These are phyloP conservation scores for Claviceps sp. DNA, from an alignment of 2,329 filamentous ascomycete genomes.

Conservation along the genomic window DNA sequence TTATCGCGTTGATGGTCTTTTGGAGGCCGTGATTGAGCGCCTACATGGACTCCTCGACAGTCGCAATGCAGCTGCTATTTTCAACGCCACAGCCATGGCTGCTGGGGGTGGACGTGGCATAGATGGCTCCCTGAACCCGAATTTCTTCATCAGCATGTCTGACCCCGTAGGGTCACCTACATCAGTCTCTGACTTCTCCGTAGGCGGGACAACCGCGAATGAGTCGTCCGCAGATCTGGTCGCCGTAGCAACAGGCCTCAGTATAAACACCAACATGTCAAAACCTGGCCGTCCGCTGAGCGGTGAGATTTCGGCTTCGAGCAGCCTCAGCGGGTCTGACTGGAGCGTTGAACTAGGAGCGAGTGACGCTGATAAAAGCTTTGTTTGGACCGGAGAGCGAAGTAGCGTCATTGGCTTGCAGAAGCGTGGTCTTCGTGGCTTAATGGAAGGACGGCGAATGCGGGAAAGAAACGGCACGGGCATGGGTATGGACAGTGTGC, in stretches of 20 bases:
- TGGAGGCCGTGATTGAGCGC: slow-evolving; percentile 86
- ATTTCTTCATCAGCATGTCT: slow-evolving; percentile 42
- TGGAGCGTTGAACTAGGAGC: slow-evolving; percentile 42
- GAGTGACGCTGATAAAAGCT: slow-evolving; percentile 30
- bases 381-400: slow-evolving; percentile 64
- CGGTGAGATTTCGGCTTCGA: slow-evolving; percentile 35
- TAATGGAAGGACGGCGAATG: slow-evolving; percentile 90
- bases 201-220: slow-evolving; percentile 17
- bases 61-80: slow-evolving; percentile 88
- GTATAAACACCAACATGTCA: slow-evolving; percentile 34
- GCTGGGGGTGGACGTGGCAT: slow-evolving; percentile 83
- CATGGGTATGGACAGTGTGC: slow-evolving; percentile 29
- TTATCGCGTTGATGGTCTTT: slow-evolving; percentile 81
- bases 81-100: slow-evolving; percentile 97
- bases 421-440: slow-evolving; percentile 76
- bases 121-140: slow-evolving; percentile 50
- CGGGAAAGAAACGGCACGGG: slow-evolving; percentile 51
- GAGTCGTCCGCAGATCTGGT: slow-evolving; percentile 19
- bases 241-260: slow-evolving; percentile 26
- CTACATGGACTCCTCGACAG: slow-evolving; percentile 83
- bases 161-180: slow-evolving; percentile 26
- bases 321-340: slow-evolving; percentile 40
- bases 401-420: slow-evolving; percentile 90
- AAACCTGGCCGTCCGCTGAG: slow-evolving; percentile 25
- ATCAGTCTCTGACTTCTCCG: slow-evolving; percentile 20